Evolutionary conservation across 148 eudicot genomes (phyloP).

Genomic region (Rhododendron griersonianum): DNA sequence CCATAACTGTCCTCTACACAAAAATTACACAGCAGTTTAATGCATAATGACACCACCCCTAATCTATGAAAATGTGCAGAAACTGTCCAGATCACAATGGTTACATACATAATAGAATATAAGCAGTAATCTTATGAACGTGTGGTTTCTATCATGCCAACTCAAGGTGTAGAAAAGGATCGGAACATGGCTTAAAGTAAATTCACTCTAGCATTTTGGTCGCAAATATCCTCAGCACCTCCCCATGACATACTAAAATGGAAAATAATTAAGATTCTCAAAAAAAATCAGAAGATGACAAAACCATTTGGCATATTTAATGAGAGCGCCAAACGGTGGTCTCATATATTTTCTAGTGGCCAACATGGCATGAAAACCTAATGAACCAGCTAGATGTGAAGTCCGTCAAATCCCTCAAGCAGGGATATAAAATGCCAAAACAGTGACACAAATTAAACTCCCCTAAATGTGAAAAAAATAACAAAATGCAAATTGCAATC

Average conservation of each 20-base stretch:
- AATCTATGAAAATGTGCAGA: neutral
- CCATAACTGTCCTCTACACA: conserved; percentile 73
- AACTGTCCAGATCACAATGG: neutral
- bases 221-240: neutral
- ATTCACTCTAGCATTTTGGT: neutral
- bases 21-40: conserved; percentile 6
- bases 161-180: neutral
- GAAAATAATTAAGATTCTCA: neutral
- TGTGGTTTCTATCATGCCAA: neutral
- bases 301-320: neutral
- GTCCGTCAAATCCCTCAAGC: neutral
- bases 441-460: neutral
- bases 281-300: neutral
- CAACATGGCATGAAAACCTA: neutral
- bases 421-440: neutral
- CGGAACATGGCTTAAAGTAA: neutral
- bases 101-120: neutral
- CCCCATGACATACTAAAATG: neutral
- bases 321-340: neutral
- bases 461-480: neutral
- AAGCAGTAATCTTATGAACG: neutral
- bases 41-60: neutral
- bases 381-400: neutral
- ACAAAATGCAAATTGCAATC: neutral
- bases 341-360: neutral